Base-by-base conservation (phyloP, 2,329 filamentous ascomycete species). In the Fusarium robinianum region DNA sequence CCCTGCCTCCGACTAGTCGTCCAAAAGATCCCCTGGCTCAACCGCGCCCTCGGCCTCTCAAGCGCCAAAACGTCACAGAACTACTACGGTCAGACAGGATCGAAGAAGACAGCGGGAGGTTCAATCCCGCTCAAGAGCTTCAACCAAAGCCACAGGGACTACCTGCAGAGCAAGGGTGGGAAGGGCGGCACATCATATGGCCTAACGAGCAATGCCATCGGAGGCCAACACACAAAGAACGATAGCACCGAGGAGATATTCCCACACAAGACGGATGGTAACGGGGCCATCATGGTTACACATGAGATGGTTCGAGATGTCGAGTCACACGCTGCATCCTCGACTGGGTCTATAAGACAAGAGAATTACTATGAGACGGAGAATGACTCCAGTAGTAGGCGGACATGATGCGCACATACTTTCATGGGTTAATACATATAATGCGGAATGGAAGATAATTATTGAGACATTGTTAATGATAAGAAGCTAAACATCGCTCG, bases 1-100 rank as follows among this genome's bases (percentile, higher is more conserved):
- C 65, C 62, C 3, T 66, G 63, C 5, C 41, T 67, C 6, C 56
- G 61, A 30, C 61, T 63, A 21, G 47, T 66, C 14, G 50, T 60
- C n/a, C 49, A 60, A 6, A 60, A 56, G 46, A 55, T 63, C 16
- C 64, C 62, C 2, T 55, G 51, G 19, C 53, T 66, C 36, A 65
- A 60, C 43, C 62, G 49, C 24, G 51, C 58, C 8, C 54, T 67
- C 15, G 63, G 63, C 5, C 41, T 67, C 4, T 64, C 63, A 9
- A 47, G 42, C 25, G 30, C 35, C 42, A 47, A 51, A 34, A 35
- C 31, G 5, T 55, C 53, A 2, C 45, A 49, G 8, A 42, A 32
- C 34, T 49, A 42, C 26, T 46, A 47, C 11, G 38, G 44, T 6
- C 41, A 37, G 23, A 25, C 43, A 4, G 41, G 36, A 3, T 41